Conservation (phyloP, 441 rosid genomes). For the Brassica balearica region DNA sequence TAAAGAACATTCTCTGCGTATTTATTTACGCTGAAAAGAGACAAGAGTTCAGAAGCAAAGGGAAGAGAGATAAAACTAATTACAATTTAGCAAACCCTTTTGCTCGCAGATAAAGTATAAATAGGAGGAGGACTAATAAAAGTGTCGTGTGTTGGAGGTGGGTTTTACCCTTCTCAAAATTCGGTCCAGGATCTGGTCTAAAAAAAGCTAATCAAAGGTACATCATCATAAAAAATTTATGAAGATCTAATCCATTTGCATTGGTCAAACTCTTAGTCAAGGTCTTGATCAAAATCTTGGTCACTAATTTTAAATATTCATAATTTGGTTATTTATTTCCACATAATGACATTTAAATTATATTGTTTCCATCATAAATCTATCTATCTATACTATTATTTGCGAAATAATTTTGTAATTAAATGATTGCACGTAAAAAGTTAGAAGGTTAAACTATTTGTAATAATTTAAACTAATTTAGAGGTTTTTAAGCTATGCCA, state of each 20-base stretch:
- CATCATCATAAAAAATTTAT: background rate
- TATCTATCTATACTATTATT: too few species aligned
- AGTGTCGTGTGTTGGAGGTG: conserved; percentile 26
- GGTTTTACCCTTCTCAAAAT: background rate
- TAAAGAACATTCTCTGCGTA: background rate
- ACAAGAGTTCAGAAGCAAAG: background rate
- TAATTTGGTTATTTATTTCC: background rate
- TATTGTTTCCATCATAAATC: background rate
- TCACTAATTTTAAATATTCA: background rate
- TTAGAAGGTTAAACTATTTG: too few species aligned
- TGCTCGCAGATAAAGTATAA: background rate
- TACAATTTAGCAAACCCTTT: background rate
- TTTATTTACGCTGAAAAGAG: background rate
- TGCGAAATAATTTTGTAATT: too few species aligned
- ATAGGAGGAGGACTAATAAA: conserved; percentile 15
- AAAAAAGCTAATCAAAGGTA: background rate
- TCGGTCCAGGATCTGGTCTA: background rate
- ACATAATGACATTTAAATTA: background rate
- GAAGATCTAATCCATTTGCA: conserved; percentile 1
- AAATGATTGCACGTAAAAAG: too few species aligned
- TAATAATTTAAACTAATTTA: too few species aligned
- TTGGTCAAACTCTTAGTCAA: background rate
- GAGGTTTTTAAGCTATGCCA: too few species aligned
- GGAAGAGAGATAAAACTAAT: background rate
- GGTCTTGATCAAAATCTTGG: background rate